These are phyloP conservation scores for Gracilaria domingensis DNA, from an alignment of 23 red algal species.

Conservation along the genomic window DNA sequence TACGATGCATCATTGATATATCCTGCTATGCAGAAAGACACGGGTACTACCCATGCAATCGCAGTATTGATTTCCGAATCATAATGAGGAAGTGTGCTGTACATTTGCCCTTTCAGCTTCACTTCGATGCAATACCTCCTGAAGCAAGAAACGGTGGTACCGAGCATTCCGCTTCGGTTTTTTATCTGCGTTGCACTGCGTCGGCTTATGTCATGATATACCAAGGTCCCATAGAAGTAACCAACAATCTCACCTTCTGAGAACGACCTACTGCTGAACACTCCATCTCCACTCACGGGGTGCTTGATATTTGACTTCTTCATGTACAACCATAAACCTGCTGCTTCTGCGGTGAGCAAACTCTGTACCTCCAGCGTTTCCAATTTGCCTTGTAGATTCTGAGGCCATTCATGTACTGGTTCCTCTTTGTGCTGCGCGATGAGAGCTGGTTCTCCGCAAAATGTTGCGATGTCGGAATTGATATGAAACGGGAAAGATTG, in stretches of 20 bases:
- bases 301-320: background rate
- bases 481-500: background rate
- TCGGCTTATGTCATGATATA: background rate
- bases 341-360: background rate
- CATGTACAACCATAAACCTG: background rate
- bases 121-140: background rate
- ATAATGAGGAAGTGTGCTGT: background rate
- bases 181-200: background rate
- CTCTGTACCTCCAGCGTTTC: background rate
- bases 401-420: background rate
- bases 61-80: background rate
- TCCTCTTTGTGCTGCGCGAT: background rate
- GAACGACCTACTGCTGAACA: background rate
- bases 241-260: background rate
- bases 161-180: background rate
- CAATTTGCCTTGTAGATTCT: background rate
- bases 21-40: background rate
- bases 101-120: background rate
- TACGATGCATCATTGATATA: slow-evolving; percentile 10
- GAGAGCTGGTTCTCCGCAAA: background rate
- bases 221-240: background rate
- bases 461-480: background rate
- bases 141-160: background rate
- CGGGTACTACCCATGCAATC: background rate
- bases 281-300: background rate